These are phyloP conservation scores for Cercophora scortea DNA, from an alignment of 495 filamentous ascomycete genomes.

Conservation along the genomic window DNA sequence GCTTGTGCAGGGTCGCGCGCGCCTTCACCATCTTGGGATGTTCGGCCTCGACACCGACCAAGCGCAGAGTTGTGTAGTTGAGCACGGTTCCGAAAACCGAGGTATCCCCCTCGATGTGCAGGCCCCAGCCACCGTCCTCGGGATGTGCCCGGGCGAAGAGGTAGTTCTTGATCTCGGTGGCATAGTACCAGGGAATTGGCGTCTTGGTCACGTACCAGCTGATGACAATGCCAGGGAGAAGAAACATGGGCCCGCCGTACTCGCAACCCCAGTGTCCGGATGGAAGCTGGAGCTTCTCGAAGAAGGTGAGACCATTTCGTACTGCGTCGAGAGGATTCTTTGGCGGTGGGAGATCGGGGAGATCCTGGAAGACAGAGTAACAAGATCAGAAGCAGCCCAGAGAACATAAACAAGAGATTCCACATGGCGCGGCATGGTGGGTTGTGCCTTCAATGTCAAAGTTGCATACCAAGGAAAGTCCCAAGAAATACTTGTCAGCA, in stretches of 20 bases:
- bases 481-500: conserved; percentile 80
- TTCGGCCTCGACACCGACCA: conserved; percentile 85
- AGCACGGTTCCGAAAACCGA: conserved; percentile 83
- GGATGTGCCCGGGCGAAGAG: conserved; percentile 81
- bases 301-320: conserved; percentile 80
- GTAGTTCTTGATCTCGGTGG: conserved; percentile 88
- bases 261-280: conserved; percentile 95
- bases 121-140: conserved; percentile 90
- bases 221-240: conserved; percentile 77
- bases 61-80: conserved; percentile 79
- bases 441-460: background rate
- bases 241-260: conserved; percentile 85
- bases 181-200: conserved; percentile 70
- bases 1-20: conserved; percentile 67
- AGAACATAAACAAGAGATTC: no score
- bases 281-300: conserved; percentile 78
- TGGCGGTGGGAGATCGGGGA: conserved; percentile 61
- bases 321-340: conserved; percentile 69
- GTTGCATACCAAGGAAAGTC: conserved; percentile 42
- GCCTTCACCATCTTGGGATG: conserved; percentile 84
- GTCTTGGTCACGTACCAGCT: conserved; percentile 90
- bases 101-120: conserved; percentile 94
- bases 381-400: background rate
- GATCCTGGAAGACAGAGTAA: conserved; percentile 42
- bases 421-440: no score